Evolutionary conservation across 257 asterid species (phyloP).

Genomic region (Salvia splendens): DNA sequence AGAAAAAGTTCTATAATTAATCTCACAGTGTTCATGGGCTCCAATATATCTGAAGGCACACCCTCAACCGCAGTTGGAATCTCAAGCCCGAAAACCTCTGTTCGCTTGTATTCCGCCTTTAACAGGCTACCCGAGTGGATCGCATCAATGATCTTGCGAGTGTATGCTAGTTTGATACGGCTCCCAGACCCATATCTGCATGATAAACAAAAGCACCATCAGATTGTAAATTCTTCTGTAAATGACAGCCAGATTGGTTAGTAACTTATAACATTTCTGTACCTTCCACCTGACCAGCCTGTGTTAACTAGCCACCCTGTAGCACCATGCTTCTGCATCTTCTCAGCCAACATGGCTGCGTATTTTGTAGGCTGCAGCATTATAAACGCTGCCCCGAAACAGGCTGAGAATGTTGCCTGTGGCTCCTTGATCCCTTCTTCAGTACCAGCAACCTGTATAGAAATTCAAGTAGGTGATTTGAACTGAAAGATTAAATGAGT

Average conservation of each 20-base stretch:
- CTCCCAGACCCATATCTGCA: conserved; percentile 84
- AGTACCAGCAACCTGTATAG: conserved; percentile 91
- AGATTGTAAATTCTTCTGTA: background rate
- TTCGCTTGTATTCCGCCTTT: conserved; percentile 59
- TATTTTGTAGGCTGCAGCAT: conserved; percentile 96
- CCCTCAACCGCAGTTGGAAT: conserved; percentile 86
- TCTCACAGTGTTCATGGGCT: conserved; percentile 87
- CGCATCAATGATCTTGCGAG: conserved; percentile 91
- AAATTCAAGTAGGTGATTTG: background rate
- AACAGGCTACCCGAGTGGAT: conserved; percentile 87
- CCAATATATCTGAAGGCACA: conserved; percentile 83
- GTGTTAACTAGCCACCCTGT: conserved; percentile 99
- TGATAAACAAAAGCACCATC: background rate
- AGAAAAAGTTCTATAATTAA: background rate
- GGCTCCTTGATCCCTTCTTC: conserved; percentile 99
- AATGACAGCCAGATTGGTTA: background rate
- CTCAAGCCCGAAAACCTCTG: conserved; percentile 86
- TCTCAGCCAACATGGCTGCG: conserved; percentile 91
- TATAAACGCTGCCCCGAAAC: conserved; percentile 98
- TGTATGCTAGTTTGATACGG: conserved; percentile 85
- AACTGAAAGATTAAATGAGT: background rate
- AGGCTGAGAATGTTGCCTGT: conserved; percentile 94
- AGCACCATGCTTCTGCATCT: conserved; percentile 90
- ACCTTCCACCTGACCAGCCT: conserved; percentile 99
- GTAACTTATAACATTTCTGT: background rate